Conservation (phyloP, 2,329 filamentous ascomycete species). For the Ceratocystis eucalypticola region DNA sequence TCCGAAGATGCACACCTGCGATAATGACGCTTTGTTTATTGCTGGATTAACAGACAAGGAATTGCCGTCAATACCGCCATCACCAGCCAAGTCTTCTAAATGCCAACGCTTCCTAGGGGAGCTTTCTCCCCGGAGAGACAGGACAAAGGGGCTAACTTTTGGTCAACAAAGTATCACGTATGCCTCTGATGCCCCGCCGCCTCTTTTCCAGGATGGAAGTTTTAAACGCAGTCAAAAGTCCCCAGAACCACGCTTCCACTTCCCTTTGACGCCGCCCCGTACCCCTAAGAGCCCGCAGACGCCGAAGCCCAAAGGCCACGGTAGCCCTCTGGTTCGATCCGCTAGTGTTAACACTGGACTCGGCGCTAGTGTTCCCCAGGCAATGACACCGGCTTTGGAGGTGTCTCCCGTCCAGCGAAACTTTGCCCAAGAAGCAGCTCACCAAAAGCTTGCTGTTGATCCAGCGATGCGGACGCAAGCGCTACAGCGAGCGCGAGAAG, state of each 20-base stretch:
- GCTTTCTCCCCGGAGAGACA: neutral
- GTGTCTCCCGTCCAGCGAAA: slow-evolving; percentile 47
- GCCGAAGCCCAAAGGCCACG: neutral
- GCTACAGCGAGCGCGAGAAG: slow-evolving; percentile 45
- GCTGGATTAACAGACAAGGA: slow-evolving; percentile 38
- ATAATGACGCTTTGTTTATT: slow-evolving; percentile 26
- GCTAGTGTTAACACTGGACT: neutral
- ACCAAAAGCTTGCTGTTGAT: slow-evolving; percentile 44
- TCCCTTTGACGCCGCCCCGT: slow-evolving; percentile 2
- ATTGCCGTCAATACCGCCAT: slow-evolving; percentile 26
- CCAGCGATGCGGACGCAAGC: slow-evolving; percentile 40
- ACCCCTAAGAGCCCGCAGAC: slow-evolving; percentile 4
- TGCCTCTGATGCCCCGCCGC: neutral
- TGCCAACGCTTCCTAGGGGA: neutral
- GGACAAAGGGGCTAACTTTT: neutral
- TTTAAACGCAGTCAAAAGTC: slow-evolving; percentile 6
- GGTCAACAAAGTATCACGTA: neutral
- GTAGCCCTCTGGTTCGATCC: neutral
- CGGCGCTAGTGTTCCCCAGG: neutral
- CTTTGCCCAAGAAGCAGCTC: slow-evolving; percentile 41
- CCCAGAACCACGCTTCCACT: slow-evolving; percentile 1
- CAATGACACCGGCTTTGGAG: slow-evolving; percentile 28
- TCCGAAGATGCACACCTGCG: neutral
- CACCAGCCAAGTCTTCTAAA: slow-evolving; percentile 20
- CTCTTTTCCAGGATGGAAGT: neutral